Evolutionary conservation across 148 eudicot genomes (phyloP).

Genomic region (Nepenthes mirabilis): DNA sequence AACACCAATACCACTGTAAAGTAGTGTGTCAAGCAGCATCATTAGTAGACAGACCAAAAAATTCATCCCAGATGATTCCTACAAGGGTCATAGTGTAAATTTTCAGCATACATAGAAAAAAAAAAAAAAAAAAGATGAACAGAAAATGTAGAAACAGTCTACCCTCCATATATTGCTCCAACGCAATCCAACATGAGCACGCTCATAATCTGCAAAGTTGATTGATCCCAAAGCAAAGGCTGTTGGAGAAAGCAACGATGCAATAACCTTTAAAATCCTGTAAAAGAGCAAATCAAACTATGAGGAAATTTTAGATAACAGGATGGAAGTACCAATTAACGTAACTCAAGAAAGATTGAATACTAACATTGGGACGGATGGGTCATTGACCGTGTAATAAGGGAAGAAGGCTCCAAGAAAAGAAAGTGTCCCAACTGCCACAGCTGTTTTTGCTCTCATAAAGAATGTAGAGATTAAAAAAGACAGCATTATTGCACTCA

Average conservation of each 20-base stretch:
- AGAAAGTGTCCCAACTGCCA: conserved; percentile 97
- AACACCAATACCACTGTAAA: conserved; percentile 69
- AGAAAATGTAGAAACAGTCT: conserved; percentile 2
- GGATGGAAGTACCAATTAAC: background rate
- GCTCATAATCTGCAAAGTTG: conserved; percentile 98
- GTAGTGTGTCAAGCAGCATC: conserved; percentile 74
- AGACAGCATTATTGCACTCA: conserved; percentile 91
- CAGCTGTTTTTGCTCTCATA: conserved; percentile 93
- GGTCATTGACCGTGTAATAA: conserved; percentile 81
- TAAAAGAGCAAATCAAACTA: conserved; percentile 9
- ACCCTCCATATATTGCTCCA: conserved; percentile 99
- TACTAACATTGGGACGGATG: conserved; percentile 69
- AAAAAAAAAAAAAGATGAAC: background rate
- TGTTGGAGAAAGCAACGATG: conserved; percentile 95
- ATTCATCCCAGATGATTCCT: conserved; percentile 89
- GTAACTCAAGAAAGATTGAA: background rate
- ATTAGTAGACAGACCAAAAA: conserved; percentile 78
- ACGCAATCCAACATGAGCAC: conserved; percentile 97
- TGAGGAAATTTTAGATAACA: background rate
- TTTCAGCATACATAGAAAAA: background rate
- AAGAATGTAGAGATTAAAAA: conserved; percentile 90
- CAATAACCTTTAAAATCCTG: conserved; percentile 68
- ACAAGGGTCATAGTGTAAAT: conserved; percentile 10
- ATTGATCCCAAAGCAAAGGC: conserved; percentile 96
- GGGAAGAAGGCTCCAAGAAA: conserved; percentile 98